A percentile compares a stretch with the other conserved stretches of the same genome.
phyloP scores from a whole-genome alignment of 257 asterid genomes.

The Plantago ovata region DNA sequence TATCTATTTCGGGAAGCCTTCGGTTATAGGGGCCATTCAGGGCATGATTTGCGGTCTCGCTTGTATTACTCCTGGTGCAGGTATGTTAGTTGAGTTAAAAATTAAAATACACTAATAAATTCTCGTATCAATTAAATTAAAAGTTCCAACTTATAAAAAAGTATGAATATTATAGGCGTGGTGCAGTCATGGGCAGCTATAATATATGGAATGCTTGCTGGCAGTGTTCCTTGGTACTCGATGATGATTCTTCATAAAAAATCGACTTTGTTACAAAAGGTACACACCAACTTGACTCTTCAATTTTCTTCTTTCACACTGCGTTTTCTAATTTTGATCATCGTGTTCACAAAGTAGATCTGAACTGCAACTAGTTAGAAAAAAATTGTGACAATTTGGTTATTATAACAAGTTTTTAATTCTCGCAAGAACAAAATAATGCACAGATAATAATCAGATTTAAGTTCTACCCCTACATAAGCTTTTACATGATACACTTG shows the following conservation, averaged over 20 bases:
- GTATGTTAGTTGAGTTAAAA: slow-evolving; percentile 27
- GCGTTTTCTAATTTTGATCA: not conserved
- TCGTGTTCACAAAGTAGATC: not conserved
- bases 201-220: slow-evolving; percentile 68
- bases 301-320: not conserved
- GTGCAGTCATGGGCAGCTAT: slow-evolving; percentile 98
- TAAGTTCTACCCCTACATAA: not conserved
- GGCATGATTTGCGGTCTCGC: slow-evolving; percentile 96
- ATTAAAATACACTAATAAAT: too few relatives aligned
- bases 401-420: not conserved
- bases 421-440: not conserved
- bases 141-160: too few relatives aligned
- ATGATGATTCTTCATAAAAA: slow-evolving; percentile 94
- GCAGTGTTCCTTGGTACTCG: slow-evolving; percentile 81
- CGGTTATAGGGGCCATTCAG: slow-evolving; percentile 86
- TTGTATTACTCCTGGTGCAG: slow-evolving; percentile 94
- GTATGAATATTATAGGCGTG: slow-evolving; percentile 38
- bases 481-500: slow-evolving; percentile 7
- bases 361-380: too few relatives aligned
- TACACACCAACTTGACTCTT: not conserved
- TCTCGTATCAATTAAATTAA: not conserved
- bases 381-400: too few relatives aligned
- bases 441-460: not conserved
- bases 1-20: slow-evolving; percentile 76
- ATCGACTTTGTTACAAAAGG: slow-evolving; percentile 78